These are phyloP conservation scores for Basidiobolus meristosporus DNA, from an alignment of 371 early-diverging fungal species.

Conservation along the genomic window DNA sequence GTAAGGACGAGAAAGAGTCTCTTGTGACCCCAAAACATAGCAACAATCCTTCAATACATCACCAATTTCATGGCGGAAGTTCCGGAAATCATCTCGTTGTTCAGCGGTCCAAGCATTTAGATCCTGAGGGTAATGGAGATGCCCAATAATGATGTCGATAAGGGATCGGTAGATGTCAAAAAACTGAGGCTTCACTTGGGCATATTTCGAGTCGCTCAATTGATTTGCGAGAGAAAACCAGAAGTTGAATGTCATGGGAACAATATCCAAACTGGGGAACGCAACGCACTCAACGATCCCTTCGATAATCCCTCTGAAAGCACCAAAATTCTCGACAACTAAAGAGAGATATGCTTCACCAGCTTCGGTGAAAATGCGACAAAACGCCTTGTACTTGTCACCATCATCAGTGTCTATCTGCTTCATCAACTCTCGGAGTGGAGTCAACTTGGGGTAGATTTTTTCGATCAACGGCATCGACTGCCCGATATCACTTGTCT, in stretches of 20 bases:
- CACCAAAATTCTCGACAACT: slow-evolving; percentile 35
- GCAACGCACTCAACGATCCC: slow-evolving; percentile 54
- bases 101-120: slow-evolving; percentile 48
- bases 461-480: slow-evolving; percentile 28
- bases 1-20: slow-evolving; percentile 54
- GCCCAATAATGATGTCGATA: slow-evolving; percentile 62
- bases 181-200: slow-evolving; percentile 21
- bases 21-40: slow-evolving; percentile 48
- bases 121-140: slow-evolving; percentile 64
- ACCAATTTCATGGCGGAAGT: slow-evolving; percentile 88
- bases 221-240: slow-evolving; percentile 65
- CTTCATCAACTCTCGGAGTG: slow-evolving; percentile 25
- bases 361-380: slow-evolving; percentile 67
- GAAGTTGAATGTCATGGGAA: slow-evolving; percentile 63
- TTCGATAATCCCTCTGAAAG: slow-evolving; percentile 45
- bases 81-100: slow-evolving; percentile 83
- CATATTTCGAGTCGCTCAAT: slow-evolving; percentile 22
- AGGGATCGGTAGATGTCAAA: slow-evolving; percentile 40
- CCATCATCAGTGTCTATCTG: slow-evolving; percentile 29
- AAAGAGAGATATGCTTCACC: slow-evolving; percentile 67
- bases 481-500: slow-evolving; percentile 38
- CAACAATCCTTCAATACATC: slow-evolving; percentile 94
- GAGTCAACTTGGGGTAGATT: slow-evolving; percentile 34
- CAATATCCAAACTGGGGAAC: slow-evolving; percentile 41
- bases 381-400: slow-evolving; percentile 47